A percentile compares a stretch with the other conserved stretches of the same genome.
Conservation (phyloP, 306 rosid species). For the Biancaea sappan region DNA sequence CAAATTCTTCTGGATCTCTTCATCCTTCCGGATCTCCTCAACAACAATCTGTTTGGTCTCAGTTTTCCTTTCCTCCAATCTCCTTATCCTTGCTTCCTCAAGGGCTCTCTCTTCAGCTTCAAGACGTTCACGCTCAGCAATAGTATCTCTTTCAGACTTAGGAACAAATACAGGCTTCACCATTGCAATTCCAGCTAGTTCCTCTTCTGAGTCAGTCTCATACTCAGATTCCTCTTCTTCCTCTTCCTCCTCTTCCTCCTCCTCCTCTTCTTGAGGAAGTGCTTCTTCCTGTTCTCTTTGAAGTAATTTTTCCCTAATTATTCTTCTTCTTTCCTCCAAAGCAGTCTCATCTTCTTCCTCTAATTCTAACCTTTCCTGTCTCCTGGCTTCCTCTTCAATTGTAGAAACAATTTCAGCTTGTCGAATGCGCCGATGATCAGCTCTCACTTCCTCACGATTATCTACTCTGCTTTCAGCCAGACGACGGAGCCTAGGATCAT, state of each 20-base stretch:
- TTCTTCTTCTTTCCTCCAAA: constrained; percentile 76
- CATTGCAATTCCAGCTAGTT: constrained; percentile 81
- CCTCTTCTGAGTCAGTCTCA: constrained; percentile 94
- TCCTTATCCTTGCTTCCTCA: constrained; percentile 74
- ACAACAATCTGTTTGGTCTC: constrained; percentile 92
- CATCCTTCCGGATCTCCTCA: constrained; percentile 90
- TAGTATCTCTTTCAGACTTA: constrained; percentile 85
- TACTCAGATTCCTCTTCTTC: constrained; percentile 91
- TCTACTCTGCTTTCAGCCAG: constrained; percentile 80
- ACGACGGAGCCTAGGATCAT: constrained; percentile 84
- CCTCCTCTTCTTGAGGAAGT: constrained; percentile 69
- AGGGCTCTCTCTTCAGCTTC: constrained; percentile 87
- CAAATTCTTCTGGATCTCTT: constrained; percentile 79
- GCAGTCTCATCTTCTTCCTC: constrained; percentile 83
- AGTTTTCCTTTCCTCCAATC: constrained; percentile 77
- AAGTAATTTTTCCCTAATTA: constrained; percentile 69
- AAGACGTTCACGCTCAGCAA: constrained; percentile 91
- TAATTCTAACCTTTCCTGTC: constrained; percentile 84
- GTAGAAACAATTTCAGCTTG: constrained; percentile 94
- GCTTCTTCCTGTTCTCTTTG: constrained; percentile 90
- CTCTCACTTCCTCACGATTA: constrained; percentile 87
- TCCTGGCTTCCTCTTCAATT: constrained; percentile 83
- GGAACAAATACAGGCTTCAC: constrained; percentile 97
- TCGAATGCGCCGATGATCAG: constrained; percentile 88
- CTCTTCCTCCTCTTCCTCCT: constrained; percentile 69